A percentile compares a stretch with the other conserved stretches of the same genome.
These are phyloP conservation scores for Poa annua DNA, from an alignment of 176 grass and related monocot genomes.

Conservation along the genomic window DNA sequence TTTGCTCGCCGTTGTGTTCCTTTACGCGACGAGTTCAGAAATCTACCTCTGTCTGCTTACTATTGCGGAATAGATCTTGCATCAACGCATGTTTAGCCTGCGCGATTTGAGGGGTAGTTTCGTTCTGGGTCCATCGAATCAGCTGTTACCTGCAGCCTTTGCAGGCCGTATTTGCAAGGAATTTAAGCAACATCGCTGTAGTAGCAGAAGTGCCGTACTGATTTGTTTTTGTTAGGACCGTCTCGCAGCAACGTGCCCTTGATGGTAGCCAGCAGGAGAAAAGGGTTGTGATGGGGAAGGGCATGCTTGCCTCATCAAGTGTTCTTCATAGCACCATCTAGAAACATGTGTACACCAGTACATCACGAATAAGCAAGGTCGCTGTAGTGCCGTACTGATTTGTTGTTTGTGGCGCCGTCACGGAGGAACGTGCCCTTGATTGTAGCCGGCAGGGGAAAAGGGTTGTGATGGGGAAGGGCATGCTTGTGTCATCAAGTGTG, in stretches of 20 bases:
- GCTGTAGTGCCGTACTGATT: too few species aligned
- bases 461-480: too few species aligned
- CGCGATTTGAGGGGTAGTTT: neutral
- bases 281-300: neutral
- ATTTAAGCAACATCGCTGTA: neutral
- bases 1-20: neutral
- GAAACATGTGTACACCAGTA: neutral
- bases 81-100: neutral
- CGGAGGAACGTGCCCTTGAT: too few species aligned
- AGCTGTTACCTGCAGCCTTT: neutral
- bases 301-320: neutral
- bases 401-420: too few species aligned
- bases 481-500: too few species aligned
- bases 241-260: slow-evolving; percentile 3
- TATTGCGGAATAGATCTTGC: neutral
- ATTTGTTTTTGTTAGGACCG: neutral
- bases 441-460: too few species aligned
- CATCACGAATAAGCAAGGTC: neutral
- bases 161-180: neutral
- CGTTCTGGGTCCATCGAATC: neutral
- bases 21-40: neutral
- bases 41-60: neutral
- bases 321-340: neutral
- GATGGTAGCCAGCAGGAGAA: neutral
- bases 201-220: neutral